phyloP scores from a whole-genome alignment of 1,284 basidiomycete genomes.

The Fomes fomentarius region DNA sequence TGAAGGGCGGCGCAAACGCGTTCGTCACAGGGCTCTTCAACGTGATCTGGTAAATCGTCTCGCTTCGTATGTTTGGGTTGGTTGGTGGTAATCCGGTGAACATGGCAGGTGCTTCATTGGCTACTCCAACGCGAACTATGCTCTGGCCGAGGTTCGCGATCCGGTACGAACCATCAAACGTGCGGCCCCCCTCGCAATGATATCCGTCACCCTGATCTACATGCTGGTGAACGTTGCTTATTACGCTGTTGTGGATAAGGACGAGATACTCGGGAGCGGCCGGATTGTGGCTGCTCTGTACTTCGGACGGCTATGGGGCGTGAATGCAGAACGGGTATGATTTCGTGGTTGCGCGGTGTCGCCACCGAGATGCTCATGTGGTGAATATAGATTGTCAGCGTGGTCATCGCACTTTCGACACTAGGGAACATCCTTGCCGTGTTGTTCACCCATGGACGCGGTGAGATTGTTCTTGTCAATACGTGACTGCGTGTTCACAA shows the following conservation, averaged over 20 bases:
- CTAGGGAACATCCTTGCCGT: constrained; percentile 65
- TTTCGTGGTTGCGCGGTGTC: not conserved
- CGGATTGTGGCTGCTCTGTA: constrained; percentile 68
- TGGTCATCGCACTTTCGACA: constrained; percentile 63
- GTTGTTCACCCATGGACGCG: constrained; percentile 65
- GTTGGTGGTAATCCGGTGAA: too few species aligned
- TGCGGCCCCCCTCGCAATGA: constrained; percentile 66
- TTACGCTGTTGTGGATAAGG: constrained; percentile 67
- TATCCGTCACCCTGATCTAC: constrained; percentile 56
- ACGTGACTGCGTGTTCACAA: not conserved
- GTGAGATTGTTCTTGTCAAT: constrained; percentile 33
- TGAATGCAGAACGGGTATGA: constrained; percentile 55
- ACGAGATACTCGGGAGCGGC: constrained; percentile 63
- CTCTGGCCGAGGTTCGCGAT: constrained; percentile 66
- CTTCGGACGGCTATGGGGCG: constrained; percentile 70
- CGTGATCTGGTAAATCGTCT: constrained; percentile 57
- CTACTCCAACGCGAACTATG: constrained; percentile 74
- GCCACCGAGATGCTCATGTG: too few species aligned
- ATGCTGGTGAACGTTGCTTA: constrained; percentile 69
- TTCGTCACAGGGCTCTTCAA: constrained; percentile 67
- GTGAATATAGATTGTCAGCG: constrained; percentile 42
- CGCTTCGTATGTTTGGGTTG: too few species aligned
- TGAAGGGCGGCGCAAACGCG: constrained; percentile 48
- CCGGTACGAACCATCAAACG: constrained; percentile 68
- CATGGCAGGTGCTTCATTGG: constrained; percentile 74